A percentile compares a stretch with the other conserved stretches of the same genome.
phyloP scores from a whole-genome alignment of 768 basidiomycete genomes.

The Hygrocybe coccinea region DNA sequence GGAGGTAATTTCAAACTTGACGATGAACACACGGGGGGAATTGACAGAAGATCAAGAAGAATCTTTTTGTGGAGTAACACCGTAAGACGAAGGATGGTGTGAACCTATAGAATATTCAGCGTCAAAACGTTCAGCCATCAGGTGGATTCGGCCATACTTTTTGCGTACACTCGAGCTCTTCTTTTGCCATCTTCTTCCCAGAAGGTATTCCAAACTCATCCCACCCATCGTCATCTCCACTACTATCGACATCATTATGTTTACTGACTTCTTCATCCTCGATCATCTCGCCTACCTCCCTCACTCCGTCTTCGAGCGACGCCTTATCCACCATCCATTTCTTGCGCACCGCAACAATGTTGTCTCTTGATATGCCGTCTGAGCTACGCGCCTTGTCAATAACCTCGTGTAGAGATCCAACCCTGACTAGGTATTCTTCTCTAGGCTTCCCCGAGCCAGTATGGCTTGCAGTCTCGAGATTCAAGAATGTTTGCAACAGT shows the following conservation, averaged over 20 bases:
- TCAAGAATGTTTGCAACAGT: slow-evolving; percentile 42
- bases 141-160: slow-evolving; percentile 38
- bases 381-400: slow-evolving; percentile 47
- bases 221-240: slow-evolving; percentile 54
- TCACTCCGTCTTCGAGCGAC: slow-evolving; percentile 55
- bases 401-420: slow-evolving; percentile 57
- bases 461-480: slow-evolving; percentile 24
- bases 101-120: slow-evolving; percentile 39
- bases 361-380: slow-evolving; percentile 50
- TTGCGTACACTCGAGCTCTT: slow-evolving; percentile 54
- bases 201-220: slow-evolving; percentile 54
- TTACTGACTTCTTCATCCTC: slow-evolving; percentile 29
- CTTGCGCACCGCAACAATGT: slow-evolving; percentile 52
- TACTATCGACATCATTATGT: slow-evolving; percentile 28
- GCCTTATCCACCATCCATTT: slow-evolving; percentile 48
- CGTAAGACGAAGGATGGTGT: slow-evolving; percentile 53
- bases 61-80: slow-evolving; percentile 61
- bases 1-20: slow-evolving; percentile 18
- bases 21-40: slow-evolving; percentile 11
- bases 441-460: slow-evolving; percentile 15
- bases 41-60: slow-evolving; percentile 44
- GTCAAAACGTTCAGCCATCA: slow-evolving; percentile 3
- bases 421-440: slow-evolving; percentile 52
- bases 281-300: slow-evolving; percentile 55
- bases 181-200: slow-evolving; percentile 38